Percentiles rank a stretch among this genome's conserved stretches.
These are phyloP conservation scores for Ophiocordyceps camponoti-saundersi DNA, from an alignment of 2,329 filamentous ascomycete genomes.

Conservation along the genomic window DNA sequence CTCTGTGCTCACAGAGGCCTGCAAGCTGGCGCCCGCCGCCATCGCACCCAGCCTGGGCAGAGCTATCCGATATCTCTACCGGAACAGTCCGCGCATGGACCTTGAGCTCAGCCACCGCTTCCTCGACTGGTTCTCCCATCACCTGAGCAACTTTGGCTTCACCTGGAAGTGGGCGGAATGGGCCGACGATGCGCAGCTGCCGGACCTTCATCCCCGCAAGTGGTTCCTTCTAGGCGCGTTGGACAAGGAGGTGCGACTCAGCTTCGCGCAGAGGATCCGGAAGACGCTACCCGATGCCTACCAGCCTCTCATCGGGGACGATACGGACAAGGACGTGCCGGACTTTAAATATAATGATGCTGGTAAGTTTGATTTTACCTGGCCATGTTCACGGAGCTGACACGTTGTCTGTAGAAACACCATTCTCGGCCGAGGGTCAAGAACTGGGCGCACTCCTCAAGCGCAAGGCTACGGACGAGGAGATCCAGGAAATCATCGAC, in stretches of 20 bases:
- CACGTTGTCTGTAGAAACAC: conserved; percentile 36
- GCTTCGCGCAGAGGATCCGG: conserved; percentile 90
- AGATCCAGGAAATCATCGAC: conserved; percentile 68
- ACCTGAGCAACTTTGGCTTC: conserved; percentile 97
- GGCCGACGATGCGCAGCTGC: conserved; percentile 68
- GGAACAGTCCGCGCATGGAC: conserved; percentile 67
- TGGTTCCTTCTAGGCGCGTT: conserved; percentile 82
- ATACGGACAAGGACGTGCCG: conserved; percentile 89
- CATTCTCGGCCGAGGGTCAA: conserved; percentile 71
- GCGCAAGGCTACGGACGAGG: conserved; percentile 71
- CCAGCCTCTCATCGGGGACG: conserved; percentile 61
- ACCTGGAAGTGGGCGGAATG: conserved; percentile 99
- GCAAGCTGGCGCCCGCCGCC: conserved; percentile 90
- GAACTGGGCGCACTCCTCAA: conserved; percentile 65
- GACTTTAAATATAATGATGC: conserved; percentile 79
- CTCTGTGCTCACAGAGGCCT: conserved; percentile 82
- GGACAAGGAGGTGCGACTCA: conserved; percentile 92
- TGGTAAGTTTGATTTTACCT: conserved; percentile 29
- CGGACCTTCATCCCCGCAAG: conserved; percentile 70
- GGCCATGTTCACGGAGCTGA: neutral
- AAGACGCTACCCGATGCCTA: conserved; percentile 80
- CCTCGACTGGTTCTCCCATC: conserved; percentile 94
- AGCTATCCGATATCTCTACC: conserved; percentile 83
- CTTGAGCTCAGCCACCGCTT: conserved; percentile 76
- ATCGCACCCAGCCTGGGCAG: conserved; percentile 86